phyloP scores from a whole-genome alignment of 164 flowering plant species.

The Magnolia officinalis region DNA sequence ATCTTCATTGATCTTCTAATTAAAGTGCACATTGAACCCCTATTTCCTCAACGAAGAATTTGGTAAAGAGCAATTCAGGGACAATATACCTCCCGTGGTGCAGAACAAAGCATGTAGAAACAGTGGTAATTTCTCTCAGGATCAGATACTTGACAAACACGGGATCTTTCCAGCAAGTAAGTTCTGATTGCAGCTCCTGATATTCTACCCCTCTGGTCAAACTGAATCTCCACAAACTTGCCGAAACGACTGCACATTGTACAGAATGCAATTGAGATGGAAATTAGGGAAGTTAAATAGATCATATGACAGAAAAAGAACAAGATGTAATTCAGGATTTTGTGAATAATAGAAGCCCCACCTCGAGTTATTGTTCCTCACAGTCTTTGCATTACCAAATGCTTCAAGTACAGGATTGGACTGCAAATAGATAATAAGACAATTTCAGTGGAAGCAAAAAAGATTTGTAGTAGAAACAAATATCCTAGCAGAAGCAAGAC shows the following conservation, averaged over 20 bases:
- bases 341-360: conserved; percentile 16
- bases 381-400: conserved; percentile 99
- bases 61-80: not conserved
- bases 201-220: conserved; percentile 80
- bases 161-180: conserved; percentile 93
- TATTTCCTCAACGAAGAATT: not conserved
- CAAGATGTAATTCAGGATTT: not conserved
- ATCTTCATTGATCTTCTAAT: not conserved
- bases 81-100: conserved; percentile 78
- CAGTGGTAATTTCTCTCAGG: conserved; percentile 99
- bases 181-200: conserved; percentile 99
- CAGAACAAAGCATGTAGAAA: conserved; percentile 99
- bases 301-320: not conserved
- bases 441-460: not conserved
- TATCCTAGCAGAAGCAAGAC: not conserved
- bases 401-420: conserved; percentile 99
- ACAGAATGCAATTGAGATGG: conserved; percentile 9
- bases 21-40: not conserved
- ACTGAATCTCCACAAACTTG: conserved; percentile 98
- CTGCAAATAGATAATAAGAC: conserved; percentile 36
- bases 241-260: conserved; percentile 84
- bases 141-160: conserved; percentile 98
- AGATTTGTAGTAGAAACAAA: not conserved
- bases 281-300: not conserved
- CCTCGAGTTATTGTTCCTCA: conserved; percentile 98